Base-by-base conservation (phyloP, 2,329 filamentous ascomycete species). In the Ilyonectria sp. region DNA sequence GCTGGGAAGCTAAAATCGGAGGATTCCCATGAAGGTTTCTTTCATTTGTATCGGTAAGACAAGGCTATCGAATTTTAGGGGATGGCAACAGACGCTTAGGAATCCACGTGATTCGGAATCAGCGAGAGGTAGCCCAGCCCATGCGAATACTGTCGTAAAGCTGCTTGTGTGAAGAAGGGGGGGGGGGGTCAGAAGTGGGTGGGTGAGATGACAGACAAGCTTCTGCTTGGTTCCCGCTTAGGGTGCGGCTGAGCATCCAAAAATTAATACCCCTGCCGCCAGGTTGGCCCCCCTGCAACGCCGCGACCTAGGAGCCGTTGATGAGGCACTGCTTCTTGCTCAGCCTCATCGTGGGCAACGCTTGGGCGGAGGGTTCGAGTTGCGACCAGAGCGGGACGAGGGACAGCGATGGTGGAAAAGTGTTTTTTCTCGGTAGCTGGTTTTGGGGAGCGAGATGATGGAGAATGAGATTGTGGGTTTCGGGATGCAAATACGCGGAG, bases 241-340 rank as follows among this genome's bases (percentile, higher is more conserved):
- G 63, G 35, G 63, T 57, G 63, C 57, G 63, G 63, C 63, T 65
- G 63, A 65, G 63, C 57, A 60, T 31, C 31, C 56, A 60, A 50
- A 56, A 56, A 65, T 52, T 46, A 44, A 56, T 13, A 60, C 52
- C 57, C 50, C 52, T 60, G 50, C 40, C 29, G n/a, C 29, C 49
- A 21, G 44, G 40, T 17, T 53, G n/a, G 29, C n/a, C 31, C 50
- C 59, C 60, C 43, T 49, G 60, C 43, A 49, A 31, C 29, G 50
- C 55, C 40, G n/a, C 49, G 46, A 17, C 11, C 43, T 13, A 37
- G 35, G 9, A 55, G 55, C 54, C 35, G 10, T 60, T 54, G 58
- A 44, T 17, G 61, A 54, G 63, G 63, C 63, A 52, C 63, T 60
- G 56, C 57, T 26, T 54, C 37, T 17, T 60, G 52, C 63, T 65